Percentiles rank a stretch among this genome's conserved stretches.
Conservation (phyloP, 441 rosid genomes). For the Aquilaria agallochum region DNA sequence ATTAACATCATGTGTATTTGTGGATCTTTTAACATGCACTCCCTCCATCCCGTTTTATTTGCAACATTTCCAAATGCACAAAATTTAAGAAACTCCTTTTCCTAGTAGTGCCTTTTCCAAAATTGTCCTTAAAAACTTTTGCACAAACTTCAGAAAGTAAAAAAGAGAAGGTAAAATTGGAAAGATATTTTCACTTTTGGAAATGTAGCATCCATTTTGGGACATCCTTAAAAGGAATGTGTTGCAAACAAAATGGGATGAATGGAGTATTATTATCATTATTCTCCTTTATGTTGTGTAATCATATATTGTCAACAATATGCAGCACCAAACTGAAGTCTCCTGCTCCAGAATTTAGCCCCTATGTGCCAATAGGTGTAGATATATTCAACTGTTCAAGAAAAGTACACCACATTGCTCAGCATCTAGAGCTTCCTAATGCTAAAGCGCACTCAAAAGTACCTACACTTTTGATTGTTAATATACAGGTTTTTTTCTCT, state of each 20-base stretch:
- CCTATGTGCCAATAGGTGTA: constrained; percentile 65
- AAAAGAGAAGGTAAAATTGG: too few relatives aligned
- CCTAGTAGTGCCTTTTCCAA: too few relatives aligned
- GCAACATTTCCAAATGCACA: too few relatives aligned
- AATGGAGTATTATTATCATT: not conserved
- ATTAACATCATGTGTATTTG: not conserved
- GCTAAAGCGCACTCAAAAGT: constrained; percentile 35
- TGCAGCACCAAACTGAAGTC: constrained; percentile 71
- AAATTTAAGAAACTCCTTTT: too few relatives aligned
- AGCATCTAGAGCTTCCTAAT: constrained; percentile 65
- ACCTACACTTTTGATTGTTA: constrained; percentile 61
- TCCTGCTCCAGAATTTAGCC: constrained; percentile 57
- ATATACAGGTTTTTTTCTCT: constrained; percentile 48
- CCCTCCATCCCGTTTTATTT: too few relatives aligned
- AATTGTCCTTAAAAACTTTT: too few relatives aligned
- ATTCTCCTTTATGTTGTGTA: not conserved
- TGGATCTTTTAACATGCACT: too few relatives aligned
- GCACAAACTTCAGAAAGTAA: too few relatives aligned
- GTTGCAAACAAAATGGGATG: too few relatives aligned
- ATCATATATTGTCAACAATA: constrained; percentile 7
- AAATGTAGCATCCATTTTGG: too few relatives aligned
- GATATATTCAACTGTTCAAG: constrained; percentile 56
- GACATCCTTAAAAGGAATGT: too few relatives aligned
- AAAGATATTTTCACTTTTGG: too few relatives aligned
- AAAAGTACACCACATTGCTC: constrained; percentile 80